phyloP scores from a whole-genome alignment of 441 rosid genomes.

The Metrosideros polymorpha region DNA sequence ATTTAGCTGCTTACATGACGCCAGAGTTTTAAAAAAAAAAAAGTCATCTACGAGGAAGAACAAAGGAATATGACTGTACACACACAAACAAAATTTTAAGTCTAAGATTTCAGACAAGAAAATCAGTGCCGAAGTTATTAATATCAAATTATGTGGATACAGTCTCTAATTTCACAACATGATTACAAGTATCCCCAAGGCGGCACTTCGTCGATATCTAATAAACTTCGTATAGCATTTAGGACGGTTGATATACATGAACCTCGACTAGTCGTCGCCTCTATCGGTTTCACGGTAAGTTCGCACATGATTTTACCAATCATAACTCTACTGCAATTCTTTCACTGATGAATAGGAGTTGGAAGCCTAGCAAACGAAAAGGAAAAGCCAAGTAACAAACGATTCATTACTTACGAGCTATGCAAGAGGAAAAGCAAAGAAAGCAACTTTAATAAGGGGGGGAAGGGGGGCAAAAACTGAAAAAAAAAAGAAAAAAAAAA shows the following conservation, averaged over 20 bases:
- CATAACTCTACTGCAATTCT: background rate
- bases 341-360: background rate
- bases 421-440: constrained; percentile 14
- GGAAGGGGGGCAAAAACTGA: background rate
- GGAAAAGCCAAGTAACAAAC: background rate
- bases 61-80: background rate
- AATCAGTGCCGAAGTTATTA: background rate
- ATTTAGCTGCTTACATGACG: background rate
- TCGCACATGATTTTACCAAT: background rate
- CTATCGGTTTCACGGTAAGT: background rate
- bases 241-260: background rate
- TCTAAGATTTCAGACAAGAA: background rate
- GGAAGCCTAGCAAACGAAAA: background rate
- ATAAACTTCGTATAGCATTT: background rate
- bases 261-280: background rate
- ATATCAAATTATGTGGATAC: background rate
- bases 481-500: no score
- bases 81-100: background rate
- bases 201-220: background rate
- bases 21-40: background rate
- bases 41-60: background rate
- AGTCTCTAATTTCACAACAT: no score
- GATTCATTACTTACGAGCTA: constrained; percentile 19
- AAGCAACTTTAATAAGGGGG: background rate
- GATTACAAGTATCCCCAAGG: no score